phyloP scores from a whole-genome alignment of 257 asterid species.

The Perilla frutescens region DNA sequence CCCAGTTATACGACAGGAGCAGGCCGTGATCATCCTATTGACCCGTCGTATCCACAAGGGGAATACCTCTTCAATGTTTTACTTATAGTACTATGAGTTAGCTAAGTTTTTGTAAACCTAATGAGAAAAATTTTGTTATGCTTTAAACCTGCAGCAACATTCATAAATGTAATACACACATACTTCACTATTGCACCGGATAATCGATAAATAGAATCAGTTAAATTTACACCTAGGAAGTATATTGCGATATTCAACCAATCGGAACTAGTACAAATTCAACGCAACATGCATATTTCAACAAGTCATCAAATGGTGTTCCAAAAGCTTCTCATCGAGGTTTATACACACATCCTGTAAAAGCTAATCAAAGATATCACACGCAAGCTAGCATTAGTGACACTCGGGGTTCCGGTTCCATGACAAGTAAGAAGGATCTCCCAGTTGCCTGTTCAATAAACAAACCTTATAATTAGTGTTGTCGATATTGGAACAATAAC shows the following conservation, averaged over 20 bases:
- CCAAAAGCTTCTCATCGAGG: conserved; percentile 24
- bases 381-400: conserved; percentile 45
- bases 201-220: conserved; percentile 23
- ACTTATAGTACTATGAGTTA: conserved; percentile 61
- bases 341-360: conserved; percentile 39
- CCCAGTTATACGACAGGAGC: conserved; percentile 81
- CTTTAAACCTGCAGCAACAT: neutral
- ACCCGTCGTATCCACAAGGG: conserved; percentile 88
- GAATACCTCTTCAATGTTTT: conserved; percentile 78
- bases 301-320: conserved; percentile 22
- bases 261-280: conserved; percentile 25
- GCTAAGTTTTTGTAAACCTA: too few relatives aligned
- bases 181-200: neutral
- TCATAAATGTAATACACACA: neutral
- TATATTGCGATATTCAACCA: conserved; percentile 16
- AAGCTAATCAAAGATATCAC: conserved; percentile 14
- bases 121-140: too few relatives aligned
- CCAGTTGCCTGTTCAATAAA: conserved; percentile 74
- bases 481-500: too few relatives aligned
- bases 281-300: conserved; percentile 34
- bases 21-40: conserved; percentile 84
- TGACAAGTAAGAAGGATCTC: conserved; percentile 90
- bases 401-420: conserved; percentile 91
- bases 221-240: conserved; percentile 30
- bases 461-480: conserved; percentile 19